Conservation (phyloP, 2,329 filamentous ascomycete genomes). For the Fusarium sp. region DNA sequence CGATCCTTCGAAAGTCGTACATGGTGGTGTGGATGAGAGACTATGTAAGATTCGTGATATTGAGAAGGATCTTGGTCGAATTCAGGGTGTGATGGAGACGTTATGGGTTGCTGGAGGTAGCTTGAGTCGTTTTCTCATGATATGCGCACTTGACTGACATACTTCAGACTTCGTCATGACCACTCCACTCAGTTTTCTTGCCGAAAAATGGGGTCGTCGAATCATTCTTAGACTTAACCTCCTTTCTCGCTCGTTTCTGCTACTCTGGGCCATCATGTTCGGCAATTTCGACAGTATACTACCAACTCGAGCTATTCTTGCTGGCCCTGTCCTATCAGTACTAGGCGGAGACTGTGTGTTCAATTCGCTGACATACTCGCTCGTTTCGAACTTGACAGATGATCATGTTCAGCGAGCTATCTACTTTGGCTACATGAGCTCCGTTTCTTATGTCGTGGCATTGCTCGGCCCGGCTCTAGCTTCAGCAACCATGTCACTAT, state of each 20-base stretch:
- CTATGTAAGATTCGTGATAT: slow-evolving; percentile 66
- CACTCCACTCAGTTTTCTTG: slow-evolving; percentile 60
- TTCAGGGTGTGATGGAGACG: slow-evolving; percentile 64
- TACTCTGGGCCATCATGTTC: slow-evolving; percentile 43
- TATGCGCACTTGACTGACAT: not conserved
- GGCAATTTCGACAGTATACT: slow-evolving; percentile 35
- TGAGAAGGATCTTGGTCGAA: slow-evolving; percentile 63
- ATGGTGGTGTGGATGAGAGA: slow-evolving; percentile 60
- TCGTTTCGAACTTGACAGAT: slow-evolving; percentile 59
- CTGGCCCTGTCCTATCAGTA: slow-evolving; percentile 57
- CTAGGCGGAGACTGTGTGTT: slow-evolving; percentile 64
- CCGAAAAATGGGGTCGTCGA: slow-evolving; percentile 57
- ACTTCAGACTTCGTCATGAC: slow-evolving; percentile 61
- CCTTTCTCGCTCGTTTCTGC: slow-evolving; percentile 48
- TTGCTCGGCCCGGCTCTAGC: slow-evolving; percentile 61
- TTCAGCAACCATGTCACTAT: slow-evolving; percentile 58
- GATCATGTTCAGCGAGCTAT: slow-evolving; percentile 60
- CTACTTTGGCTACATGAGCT: slow-evolving; percentile 64
- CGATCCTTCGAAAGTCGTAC: slow-evolving; percentile 49
- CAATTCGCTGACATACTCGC: slow-evolving; percentile 61
- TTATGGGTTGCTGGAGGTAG: slow-evolving; percentile 62
- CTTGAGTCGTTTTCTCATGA: not conserved
- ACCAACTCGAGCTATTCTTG: slow-evolving; percentile 51
- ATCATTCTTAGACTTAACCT: slow-evolving; percentile 59
- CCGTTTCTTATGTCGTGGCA: slow-evolving; percentile 60